A percentile compares a stretch with the other conserved stretches of the same genome.
These are phyloP conservation scores for Pistacia vera DNA, from an alignment of 345 rosid species.

Conservation along the genomic window DNA sequence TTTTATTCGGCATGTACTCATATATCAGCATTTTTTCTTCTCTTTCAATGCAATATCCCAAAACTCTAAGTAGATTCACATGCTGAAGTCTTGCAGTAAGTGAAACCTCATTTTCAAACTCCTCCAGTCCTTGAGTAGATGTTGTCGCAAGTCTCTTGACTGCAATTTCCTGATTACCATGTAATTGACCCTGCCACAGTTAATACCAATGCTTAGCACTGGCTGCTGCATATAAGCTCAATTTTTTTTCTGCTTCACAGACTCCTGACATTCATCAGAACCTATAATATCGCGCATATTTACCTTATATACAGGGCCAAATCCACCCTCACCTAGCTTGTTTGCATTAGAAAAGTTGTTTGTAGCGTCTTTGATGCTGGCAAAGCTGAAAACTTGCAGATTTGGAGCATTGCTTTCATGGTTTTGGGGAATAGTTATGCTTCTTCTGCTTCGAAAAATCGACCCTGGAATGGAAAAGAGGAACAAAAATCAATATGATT, in stretches of 20 bases:
- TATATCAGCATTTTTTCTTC: constrained; percentile 45
- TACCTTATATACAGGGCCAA: constrained; percentile 51
- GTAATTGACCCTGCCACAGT: constrained; percentile 27
- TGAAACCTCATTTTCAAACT: constrained; percentile 41
- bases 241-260: not conserved
- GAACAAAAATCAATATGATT: not conserved
- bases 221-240: not conserved
- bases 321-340: constrained; percentile 51
- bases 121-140: constrained; percentile 42
- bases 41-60: constrained; percentile 36
- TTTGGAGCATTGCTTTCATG: constrained; percentile 20
- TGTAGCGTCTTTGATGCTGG: constrained; percentile 37
- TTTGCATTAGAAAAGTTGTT: constrained; percentile 37
- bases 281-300: too few relatives aligned
- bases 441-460: not conserved
- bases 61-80: constrained; percentile 37
- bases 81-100: constrained; percentile 48
- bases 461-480: not conserved
- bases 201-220: not conserved
- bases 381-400: constrained; percentile 30
- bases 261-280: too few relatives aligned
- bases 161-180: constrained; percentile 39
- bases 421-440: not conserved
- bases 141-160: constrained; percentile 46
- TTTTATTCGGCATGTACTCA: constrained; percentile 38